phyloP scores from a whole-genome alignment of 176 grass and related monocot genomes.

The Microstegium vimineum region DNA sequence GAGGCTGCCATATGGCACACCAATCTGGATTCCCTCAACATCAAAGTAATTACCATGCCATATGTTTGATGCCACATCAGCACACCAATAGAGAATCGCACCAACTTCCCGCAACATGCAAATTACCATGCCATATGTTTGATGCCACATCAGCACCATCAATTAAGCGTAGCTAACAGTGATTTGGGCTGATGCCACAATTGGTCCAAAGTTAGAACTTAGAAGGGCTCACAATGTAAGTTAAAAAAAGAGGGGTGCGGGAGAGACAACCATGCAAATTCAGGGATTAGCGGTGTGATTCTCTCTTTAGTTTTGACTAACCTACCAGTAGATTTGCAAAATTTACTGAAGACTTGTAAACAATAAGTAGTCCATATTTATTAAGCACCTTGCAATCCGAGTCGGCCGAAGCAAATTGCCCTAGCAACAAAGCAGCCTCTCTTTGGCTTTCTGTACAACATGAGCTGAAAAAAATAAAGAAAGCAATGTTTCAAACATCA shows the following conservation, averaged over 20 bases:
- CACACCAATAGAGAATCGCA: too few species aligned
- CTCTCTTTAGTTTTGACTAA: not conserved
- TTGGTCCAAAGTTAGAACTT: not conserved
- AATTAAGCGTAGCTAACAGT: not conserved
- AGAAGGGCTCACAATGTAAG: not conserved
- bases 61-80: too few species aligned
- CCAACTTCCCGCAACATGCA: not conserved
- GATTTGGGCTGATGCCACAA: not conserved
- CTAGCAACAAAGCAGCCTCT: conserved; percentile 96
- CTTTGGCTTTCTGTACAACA: conserved; percentile 98
- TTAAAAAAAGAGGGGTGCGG: not conserved
- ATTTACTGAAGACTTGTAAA: not conserved
- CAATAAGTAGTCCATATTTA: not conserved
- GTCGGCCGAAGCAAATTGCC: conserved; percentile 97
- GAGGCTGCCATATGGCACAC: not conserved
- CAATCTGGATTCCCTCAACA: not conserved
- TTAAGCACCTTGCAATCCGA: conserved; percentile 90
- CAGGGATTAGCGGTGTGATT: not conserved
- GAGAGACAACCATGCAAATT: not conserved
- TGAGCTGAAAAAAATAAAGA: conserved; percentile 52
- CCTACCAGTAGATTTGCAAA: not conserved
- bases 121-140: too few species aligned
- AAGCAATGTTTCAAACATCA: conserved; percentile 17
- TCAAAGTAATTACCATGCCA: too few species aligned
- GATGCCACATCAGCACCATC: not conserved